These are phyloP conservation scores for Yarrowia sp. DNA, from an alignment of 805 yeast genomes.

Conservation along the genomic window DNA sequence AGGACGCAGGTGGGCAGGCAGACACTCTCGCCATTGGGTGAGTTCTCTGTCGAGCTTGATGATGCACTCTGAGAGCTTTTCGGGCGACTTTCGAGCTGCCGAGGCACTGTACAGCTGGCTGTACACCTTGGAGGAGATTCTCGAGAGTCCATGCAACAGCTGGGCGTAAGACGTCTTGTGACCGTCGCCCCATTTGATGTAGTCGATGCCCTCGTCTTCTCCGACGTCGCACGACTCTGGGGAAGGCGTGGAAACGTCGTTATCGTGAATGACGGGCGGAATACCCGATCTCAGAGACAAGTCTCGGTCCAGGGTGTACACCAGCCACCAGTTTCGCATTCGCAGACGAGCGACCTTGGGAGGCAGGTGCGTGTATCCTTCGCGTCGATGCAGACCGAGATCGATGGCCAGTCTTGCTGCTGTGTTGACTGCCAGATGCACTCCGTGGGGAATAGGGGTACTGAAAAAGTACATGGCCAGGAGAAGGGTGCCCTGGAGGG, in stretches of 20 bases:
- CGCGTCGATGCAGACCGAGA: conserved; percentile 61
- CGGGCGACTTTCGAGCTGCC: conserved; percentile 39
- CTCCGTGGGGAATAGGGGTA: conserved; percentile 45
- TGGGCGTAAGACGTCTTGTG: conserved; percentile 26
- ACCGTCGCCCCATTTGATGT: conserved; percentile 30
- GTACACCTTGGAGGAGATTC: conserved; percentile 41
- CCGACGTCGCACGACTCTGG: conserved; percentile 33
- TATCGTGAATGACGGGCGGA: conserved; percentile 54
- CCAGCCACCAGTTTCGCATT: conserved; percentile 58
- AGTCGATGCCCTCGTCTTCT: conserved; percentile 27
- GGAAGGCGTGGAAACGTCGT: conserved; percentile 40
- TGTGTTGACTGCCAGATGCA: conserved; percentile 52
- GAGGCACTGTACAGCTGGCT: conserved; percentile 41
- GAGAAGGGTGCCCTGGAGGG: conserved; percentile 59
- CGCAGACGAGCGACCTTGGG: conserved; percentile 52
- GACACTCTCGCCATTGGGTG: conserved; percentile 42
- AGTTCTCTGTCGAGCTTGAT: conserved; percentile 42
- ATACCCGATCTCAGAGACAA: conserved; percentile 56
- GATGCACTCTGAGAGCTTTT: conserved; percentile 41
- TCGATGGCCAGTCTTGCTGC: conserved; percentile 63
- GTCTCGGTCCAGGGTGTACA: conserved; percentile 57
- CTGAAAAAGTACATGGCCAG: conserved; percentile 52
- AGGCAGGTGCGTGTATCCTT: conserved; percentile 52
- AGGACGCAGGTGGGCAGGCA: conserved; percentile 42
- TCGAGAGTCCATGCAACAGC: conserved; percentile 9